Evolutionary conservation across 805 yeast genomes (phyloP).

Genomic region (Wickerhamiella nectarea): DNA sequence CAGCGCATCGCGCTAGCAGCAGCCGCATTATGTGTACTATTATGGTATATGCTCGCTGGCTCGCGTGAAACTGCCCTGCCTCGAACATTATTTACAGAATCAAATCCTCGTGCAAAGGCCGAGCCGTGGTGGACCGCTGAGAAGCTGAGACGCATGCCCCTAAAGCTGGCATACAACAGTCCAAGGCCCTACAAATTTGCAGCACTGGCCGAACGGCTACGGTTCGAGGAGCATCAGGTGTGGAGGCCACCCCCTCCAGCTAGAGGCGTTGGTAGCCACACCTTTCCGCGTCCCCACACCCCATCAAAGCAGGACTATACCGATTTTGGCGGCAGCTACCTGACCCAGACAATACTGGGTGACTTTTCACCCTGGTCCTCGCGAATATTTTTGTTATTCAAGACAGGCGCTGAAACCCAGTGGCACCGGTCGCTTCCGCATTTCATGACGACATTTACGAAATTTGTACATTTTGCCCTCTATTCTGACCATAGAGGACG

Average conservation of each 20-base stretch:
- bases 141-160: neutral
- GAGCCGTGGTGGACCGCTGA: neutral
- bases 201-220: neutral
- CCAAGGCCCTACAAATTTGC: too few relatives aligned
- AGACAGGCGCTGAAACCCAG: slow-evolving; percentile 26
- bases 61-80: too few relatives aligned
- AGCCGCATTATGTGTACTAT: too few relatives aligned
- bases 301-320: neutral
- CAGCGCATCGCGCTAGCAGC: too few relatives aligned
- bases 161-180: too few relatives aligned
- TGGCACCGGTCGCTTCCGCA: slow-evolving; percentile 29
- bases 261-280: neutral
- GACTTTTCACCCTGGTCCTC: slow-evolving; percentile 4
- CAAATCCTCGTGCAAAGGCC: neutral
- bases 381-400: slow-evolving; percentile 25
- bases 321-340: neutral
- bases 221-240: neutral
- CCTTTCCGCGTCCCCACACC: neutral
- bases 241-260: neutral
- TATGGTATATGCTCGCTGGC: too few relatives aligned
- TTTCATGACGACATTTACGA: slow-evolving; percentile 24
- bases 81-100: too few relatives aligned
- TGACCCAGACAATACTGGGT: neutral
- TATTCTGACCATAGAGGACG: slow-evolving; percentile 26
- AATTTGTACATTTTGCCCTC: slow-evolving; percentile 24